Evolutionary conservation across 1,284 basidiomycete genomes (phyloP).

Genomic region (Puccinia coronata): DNA sequence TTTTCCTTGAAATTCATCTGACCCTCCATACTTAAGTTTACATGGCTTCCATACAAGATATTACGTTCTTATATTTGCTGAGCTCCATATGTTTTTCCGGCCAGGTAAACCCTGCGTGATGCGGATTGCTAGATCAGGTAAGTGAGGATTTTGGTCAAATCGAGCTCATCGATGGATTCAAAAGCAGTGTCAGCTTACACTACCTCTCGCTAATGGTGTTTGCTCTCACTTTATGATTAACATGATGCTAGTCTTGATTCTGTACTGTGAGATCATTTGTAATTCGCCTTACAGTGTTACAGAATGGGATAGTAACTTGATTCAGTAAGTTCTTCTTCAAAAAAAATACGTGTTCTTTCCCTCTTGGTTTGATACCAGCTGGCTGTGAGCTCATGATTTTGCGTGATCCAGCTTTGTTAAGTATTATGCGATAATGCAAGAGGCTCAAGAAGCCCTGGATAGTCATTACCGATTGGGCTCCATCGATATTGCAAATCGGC

Average conservation of each 20-base stretch:
- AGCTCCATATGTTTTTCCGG: background rate
- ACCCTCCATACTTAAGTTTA: background rate
- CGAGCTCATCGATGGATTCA: too few species aligned
- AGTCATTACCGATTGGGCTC: slow-evolving; percentile 44
- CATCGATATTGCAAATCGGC: background rate
- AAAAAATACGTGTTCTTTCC: too few species aligned
- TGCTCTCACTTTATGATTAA: too few species aligned
- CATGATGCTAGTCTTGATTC: slow-evolving; percentile 8
- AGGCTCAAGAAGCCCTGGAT: slow-evolving; percentile 34
- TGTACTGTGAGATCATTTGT: slow-evolving; percentile 38
- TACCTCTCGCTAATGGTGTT: too few species aligned
- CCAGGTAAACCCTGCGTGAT: slow-evolving; percentile 40
- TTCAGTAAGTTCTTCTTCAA: slow-evolving; percentile 11
- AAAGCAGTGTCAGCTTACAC: too few species aligned
- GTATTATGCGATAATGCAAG: slow-evolving; percentile 42
- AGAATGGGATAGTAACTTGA: slow-evolving; percentile 32
- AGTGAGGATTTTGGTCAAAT: background rate
- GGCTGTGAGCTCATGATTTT: slow-evolving; percentile 1
- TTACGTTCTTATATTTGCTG: background rate
- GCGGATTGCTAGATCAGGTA: slow-evolving; percentile 32
- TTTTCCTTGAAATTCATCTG: background rate
- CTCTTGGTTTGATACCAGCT: background rate
- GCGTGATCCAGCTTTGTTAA: slow-evolving; percentile 13
- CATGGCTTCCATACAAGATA: background rate
- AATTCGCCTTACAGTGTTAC: slow-evolving; percentile 32